Percentiles rank a stretch among this genome's conserved stretches.
Conservation (phyloP, 768 basidiomycete species). For the Leccinum imitatum region DNA sequence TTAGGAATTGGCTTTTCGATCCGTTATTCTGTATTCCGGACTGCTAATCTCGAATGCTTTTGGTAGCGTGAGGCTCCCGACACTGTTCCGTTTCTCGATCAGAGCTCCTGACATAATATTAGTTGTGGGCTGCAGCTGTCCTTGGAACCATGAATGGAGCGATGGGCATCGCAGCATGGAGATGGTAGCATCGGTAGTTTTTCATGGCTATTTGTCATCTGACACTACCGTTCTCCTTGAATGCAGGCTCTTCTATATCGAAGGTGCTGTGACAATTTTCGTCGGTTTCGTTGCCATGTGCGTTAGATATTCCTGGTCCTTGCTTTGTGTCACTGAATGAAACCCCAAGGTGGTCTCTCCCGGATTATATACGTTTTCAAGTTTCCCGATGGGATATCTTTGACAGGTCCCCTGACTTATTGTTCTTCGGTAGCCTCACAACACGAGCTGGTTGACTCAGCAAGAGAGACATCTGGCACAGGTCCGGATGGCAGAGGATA, state of each 20-base stretch:
- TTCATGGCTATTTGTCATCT: neutral
- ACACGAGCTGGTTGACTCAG: constrained; percentile 54
- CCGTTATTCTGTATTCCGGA: neutral
- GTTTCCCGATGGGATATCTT: neutral
- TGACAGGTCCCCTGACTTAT: neutral
- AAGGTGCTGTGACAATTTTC: neutral
- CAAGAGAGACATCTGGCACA: constrained; percentile 58
- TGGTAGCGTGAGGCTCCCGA: neutral
- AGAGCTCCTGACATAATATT: neutral
- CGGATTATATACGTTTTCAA: neutral
- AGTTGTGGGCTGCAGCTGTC: neutral
- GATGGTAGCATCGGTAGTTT: neutral
- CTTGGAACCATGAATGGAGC: neutral
- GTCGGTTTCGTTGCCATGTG: neutral
- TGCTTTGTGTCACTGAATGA: neutral
- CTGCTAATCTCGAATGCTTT: neutral
- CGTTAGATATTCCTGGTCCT: neutral
- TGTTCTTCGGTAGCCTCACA: neutral
- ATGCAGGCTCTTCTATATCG: neutral
- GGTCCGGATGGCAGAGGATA: constrained; percentile 64
- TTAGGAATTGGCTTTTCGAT: neutral
- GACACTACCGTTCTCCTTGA: neutral
- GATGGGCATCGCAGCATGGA: neutral
- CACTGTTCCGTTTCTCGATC: neutral
- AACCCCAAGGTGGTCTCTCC: neutral